Evolutionary conservation across 1,284 basidiomycete species (phyloP).

Genomic region (Prillingera fragicola): DNA sequence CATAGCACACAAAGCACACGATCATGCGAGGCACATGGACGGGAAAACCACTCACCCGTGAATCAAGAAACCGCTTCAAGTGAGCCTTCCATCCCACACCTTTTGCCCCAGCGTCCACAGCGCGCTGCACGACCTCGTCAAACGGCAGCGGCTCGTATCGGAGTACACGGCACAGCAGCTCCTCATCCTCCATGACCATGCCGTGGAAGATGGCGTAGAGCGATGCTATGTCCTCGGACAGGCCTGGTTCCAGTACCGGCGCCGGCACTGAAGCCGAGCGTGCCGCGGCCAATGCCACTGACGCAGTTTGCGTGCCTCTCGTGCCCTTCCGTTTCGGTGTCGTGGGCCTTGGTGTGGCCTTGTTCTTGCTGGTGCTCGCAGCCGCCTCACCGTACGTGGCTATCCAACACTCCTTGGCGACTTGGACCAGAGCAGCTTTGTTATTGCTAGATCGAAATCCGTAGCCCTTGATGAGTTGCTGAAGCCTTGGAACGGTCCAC

Average conservation of each 20-base stretch:
- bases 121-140: conserved; percentile 39
- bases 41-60: conserved; percentile 27
- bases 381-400: conserved; percentile 31
- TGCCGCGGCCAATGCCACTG: too few species aligned
- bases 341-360: not conserved
- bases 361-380: not conserved
- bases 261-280: too few species aligned
- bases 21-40: too few species aligned
- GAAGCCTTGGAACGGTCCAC: conserved; percentile 32
- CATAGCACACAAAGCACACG: not conserved
- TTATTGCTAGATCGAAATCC: conserved; percentile 34
- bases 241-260: too few species aligned
- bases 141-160: conserved; percentile 46
- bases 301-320: too few species aligned
- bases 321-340: too few species aligned
- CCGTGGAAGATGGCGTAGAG: conserved; percentile 26
- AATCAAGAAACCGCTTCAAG: conserved; percentile 39
- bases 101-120: conserved; percentile 27
- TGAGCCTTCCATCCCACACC: conserved; percentile 34
- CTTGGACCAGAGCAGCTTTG: conserved; percentile 24
- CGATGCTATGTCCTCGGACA: not conserved
- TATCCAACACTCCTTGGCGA: conserved; percentile 40
- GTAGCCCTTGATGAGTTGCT: conserved; percentile 20
- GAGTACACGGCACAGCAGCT: conserved; percentile 34
- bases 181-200: conserved; percentile 31